These are phyloP conservation scores for Ceratocystis cubensis DNA, from an alignment of 2,329 filamentous ascomycete genomes.

Conservation along the genomic window DNA sequence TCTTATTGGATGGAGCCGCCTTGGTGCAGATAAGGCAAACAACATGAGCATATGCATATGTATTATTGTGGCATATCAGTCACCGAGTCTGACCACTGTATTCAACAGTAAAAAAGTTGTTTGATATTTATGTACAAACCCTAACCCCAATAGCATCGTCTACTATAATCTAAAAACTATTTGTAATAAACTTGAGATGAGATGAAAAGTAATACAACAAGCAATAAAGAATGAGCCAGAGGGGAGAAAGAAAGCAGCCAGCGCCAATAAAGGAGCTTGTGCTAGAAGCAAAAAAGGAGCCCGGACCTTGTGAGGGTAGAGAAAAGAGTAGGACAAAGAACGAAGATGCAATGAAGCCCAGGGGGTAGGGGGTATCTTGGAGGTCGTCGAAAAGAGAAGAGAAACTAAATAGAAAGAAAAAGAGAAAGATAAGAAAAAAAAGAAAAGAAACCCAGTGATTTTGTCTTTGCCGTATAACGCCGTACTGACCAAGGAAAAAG, in stretches of 20 bases:
- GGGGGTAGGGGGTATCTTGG: constrained; percentile 10
- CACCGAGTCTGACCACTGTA: not conserved
- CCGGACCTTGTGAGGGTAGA: not conserved
- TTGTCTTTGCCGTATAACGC: not conserved
- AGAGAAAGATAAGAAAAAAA: not conserved
- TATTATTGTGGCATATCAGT: not conserved
- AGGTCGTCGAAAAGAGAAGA: not conserved
- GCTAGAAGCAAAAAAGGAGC: not conserved
- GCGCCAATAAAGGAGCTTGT: not conserved
- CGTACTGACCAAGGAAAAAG: constrained; percentile 6
- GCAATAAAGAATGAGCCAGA: not conserved
- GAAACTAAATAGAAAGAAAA: not conserved
- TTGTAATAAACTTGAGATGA: not conserved
- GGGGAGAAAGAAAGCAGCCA: not conserved
- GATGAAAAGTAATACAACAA: not conserved
- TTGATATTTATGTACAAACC: not conserved
- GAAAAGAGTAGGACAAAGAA: not conserved
- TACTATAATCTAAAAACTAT: not conserved
- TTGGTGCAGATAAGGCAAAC: not conserved
- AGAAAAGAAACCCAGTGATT: constrained; percentile 10
- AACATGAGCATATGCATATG: not conserved
- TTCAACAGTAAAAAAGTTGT: not conserved
- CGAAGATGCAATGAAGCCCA: constrained; percentile 1
- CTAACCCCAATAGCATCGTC: not conserved
- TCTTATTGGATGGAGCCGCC: not conserved